Conservation (phyloP, 1,139 yeast genomes). For the Candida sp. region DNA sequence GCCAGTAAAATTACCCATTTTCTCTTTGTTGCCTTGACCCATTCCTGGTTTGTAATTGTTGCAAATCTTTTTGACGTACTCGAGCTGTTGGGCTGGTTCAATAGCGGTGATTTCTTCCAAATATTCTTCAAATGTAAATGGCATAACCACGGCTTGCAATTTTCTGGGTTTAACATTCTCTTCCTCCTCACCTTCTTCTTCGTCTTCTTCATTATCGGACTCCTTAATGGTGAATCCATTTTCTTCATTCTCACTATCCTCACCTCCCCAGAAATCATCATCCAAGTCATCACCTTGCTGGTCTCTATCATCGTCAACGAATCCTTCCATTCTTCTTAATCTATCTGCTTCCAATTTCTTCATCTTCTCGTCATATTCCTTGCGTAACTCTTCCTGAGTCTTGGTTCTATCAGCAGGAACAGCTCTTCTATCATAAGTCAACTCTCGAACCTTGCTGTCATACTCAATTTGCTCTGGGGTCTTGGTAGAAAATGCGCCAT, state of each 20-base stretch:
- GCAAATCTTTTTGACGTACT: constrained; percentile 58
- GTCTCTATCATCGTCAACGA: constrained; percentile 41
- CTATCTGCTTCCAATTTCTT: constrained; percentile 79
- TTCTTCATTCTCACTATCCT: constrained; percentile 45
- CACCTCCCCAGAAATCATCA: constrained; percentile 61
- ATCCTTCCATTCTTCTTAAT: constrained; percentile 83
- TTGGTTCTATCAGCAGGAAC: constrained; percentile 97
- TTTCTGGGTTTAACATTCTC: constrained; percentile 13
- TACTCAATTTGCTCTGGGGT: constrained; percentile 61
- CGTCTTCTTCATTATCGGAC: constrained; percentile 21
- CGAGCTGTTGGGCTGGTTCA: constrained; percentile 47
- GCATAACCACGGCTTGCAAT: constrained; percentile 48
- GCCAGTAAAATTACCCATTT: constrained; percentile 65
- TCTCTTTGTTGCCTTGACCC: constrained; percentile 83
- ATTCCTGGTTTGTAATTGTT: constrained; percentile 74
- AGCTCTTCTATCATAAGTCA: constrained; percentile 85
- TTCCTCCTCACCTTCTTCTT: constrained; percentile 11
- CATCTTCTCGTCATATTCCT: constrained; percentile 69
- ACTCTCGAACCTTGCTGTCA: constrained; percentile 77
- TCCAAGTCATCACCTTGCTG: constrained; percentile 75
- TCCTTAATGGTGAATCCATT: constrained; percentile 31
- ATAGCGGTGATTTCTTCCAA: constrained; percentile 25
- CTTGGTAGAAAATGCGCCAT: constrained; percentile 30
- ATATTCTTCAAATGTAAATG: constrained; percentile 60
- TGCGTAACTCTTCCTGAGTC: constrained; percentile 82